Base-by-base conservation (phyloP, 768 basidiomycete genomes). In the Inosperma sp. region DNA sequence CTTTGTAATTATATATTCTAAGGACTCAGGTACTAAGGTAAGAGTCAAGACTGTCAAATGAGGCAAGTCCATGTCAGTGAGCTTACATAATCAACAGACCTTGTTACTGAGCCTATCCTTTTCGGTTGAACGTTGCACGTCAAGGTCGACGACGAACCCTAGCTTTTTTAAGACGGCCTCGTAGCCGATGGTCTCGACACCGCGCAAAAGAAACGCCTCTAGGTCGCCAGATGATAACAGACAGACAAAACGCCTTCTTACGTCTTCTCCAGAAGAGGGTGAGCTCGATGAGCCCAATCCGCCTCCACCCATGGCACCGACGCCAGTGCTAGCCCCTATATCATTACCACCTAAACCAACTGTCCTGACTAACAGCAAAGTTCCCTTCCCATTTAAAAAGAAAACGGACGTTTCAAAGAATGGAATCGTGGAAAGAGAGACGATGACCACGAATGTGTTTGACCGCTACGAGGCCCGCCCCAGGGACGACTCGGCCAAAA, bases 231-330 rank as follows among this genome's bases (percentile, higher is more conserved):
- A 70, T 2, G 68, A 72, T 51, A 65, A 68, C 31, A 74, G 84
- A 44, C 73, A 78, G 30, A 65, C 5, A 88, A 89, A 61, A 75
- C 84, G 36, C 70, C 63, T 16, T 42, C 72, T 74, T 7, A 76
- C 83, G 2, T 84, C 84, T 8, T 82, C 86, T 1, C 87, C 87
- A 43, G 88, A 91, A 66, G 88, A 91, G 63, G 88, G 88, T 53
- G 88, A 91, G 59, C 70, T 91, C 42, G 86, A 88, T 67, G 87
- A 89, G 23, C 7, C 42, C 16, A 43, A 40, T 27, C 31, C 31
- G 9, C 19, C 35, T 4, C 64, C 70, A 23, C 51, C 39, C 40
- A 12, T 52, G 51, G 30, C 59, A 46, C 51, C 63, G 31, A 51
- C 62, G 30, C 62, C 62, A 33, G 46, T 56, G 44, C 64, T 65